A percentile compares a stretch with the other conserved stretches of the same genome.
Conservation (phyloP, 495 filamentous ascomycete genomes). For the Hypoxylon rickii region DNA sequence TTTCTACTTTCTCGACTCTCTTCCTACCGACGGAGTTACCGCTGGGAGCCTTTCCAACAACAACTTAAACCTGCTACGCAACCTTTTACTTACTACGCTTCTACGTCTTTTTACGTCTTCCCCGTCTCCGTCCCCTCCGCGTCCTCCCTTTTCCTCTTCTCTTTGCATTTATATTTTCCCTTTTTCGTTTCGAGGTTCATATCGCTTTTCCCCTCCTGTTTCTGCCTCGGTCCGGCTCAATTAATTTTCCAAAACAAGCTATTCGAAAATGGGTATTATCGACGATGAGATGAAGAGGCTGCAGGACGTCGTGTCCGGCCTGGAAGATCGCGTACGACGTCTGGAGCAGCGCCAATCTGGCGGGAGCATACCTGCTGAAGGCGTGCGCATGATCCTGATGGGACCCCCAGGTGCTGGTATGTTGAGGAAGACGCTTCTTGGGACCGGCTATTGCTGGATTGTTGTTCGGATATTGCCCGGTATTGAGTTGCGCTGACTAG, state of each 20-base stretch:
- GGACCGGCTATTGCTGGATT: too few species aligned
- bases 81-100: conserved; percentile 33
- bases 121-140: conserved; percentile 18
- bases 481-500: conserved; percentile 40
- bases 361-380: conserved; percentile 57
- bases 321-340: conserved; percentile 81
- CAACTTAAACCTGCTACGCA: too few species aligned
- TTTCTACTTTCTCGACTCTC: too few species aligned
- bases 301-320: conserved; percentile 75
- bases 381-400: conserved; percentile 95
- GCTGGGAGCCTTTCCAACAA: too few species aligned
- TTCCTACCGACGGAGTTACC: too few species aligned
- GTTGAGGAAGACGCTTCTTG: conserved; percentile 34
- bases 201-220: conserved; percentile 18
- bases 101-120: conserved; percentile 18
- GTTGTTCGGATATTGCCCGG: too few species aligned
- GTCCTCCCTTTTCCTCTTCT: conserved; percentile 19
- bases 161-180: conserved; percentile 11
- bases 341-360: conserved; percentile 68
- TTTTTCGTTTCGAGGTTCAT: conserved; percentile 1
- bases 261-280: conserved; percentile 77
- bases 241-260: conserved; percentile 37
- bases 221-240: conserved; percentile 44
- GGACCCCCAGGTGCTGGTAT: conserved; percentile 96
- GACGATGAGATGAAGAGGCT: conserved; percentile 78